A percentile compares a stretch with the other conserved stretches of the same genome.
phyloP scores from a whole-genome alignment of 768 basidiomycete species.

The Lentinula raphanica region DNA sequence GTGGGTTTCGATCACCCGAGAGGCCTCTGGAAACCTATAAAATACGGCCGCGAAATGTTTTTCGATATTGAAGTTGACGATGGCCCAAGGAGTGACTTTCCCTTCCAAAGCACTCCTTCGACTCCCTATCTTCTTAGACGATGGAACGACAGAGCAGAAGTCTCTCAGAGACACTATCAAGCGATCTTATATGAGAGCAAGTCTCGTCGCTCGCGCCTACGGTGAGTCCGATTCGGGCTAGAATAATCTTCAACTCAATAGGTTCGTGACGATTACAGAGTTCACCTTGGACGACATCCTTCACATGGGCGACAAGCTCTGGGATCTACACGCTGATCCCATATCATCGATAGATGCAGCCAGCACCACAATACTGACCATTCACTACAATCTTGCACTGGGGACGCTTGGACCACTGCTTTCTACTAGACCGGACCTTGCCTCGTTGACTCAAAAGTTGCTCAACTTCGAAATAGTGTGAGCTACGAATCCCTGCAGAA shows the following conservation, averaged over 20 bases:
- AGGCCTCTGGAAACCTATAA: neutral
- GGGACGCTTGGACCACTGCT: constrained; percentile 9
- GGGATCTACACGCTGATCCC: constrained; percentile 11
- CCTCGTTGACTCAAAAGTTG: neutral
- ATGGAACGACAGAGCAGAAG: neutral
- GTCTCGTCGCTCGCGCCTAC: constrained; percentile 8
- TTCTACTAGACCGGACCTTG: neutral
- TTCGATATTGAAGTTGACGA: neutral
- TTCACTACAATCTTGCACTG: constrained; percentile 12
- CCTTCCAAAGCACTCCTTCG: neutral
- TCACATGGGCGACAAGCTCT: constrained; percentile 5
- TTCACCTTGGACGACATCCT: constrained; percentile 9
- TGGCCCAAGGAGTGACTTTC: neutral
- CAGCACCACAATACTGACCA: constrained; percentile 7
- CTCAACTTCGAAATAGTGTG: constrained; percentile 4
- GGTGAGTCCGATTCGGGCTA: neutral
- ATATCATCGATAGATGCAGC: constrained; percentile 6
- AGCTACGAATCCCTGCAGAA: neutral
- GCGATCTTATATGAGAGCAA: constrained; percentile 28
- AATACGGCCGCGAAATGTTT: neutral
- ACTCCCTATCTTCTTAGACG: neutral
- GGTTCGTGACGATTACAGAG: constrained; percentile 3
- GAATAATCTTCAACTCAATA: neutral
- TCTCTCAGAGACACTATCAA: constrained; percentile 16
- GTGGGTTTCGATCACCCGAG: too few species aligned